Conservation (phyloP, 2,329 filamentous ascomycete species). For the Amesomyces nigricolor region DNA sequence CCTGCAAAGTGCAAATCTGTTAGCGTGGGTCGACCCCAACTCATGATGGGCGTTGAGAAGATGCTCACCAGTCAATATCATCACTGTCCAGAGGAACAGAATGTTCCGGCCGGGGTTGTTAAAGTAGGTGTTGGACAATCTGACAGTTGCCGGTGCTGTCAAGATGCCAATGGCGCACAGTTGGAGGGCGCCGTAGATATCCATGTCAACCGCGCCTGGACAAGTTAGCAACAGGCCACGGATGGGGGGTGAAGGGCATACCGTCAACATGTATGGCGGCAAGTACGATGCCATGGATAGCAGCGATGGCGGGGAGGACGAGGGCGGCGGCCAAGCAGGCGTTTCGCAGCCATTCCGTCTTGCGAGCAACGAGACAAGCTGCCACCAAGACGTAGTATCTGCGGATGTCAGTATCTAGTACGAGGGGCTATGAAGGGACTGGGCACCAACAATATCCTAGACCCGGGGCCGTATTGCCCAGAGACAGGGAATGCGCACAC, state of each 20-base stretch:
- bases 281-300: conserved; percentile 58
- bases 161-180: conserved; percentile 61
- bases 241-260: conserved; percentile 31
- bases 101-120: conserved; percentile 57
- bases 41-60: not conserved
- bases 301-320: conserved; percentile 58
- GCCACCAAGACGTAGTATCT: conserved; percentile 61
- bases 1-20: conserved; percentile 33
- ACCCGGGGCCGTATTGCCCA: conserved; percentile 52
- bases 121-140: conserved; percentile 59
- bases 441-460: conserved; percentile 43
- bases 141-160: conserved; percentile 57
- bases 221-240: not conserved
- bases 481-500: conserved; percentile 54
- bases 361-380: conserved; percentile 58
- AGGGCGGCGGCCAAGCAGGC: conserved; percentile 59
- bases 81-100: conserved; percentile 60
- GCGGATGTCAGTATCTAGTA: conserved; percentile 3
- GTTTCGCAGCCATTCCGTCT: conserved; percentile 55
- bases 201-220: conserved; percentile 50
- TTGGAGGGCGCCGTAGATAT: conserved; percentile 63
- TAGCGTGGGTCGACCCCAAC: not conserved
- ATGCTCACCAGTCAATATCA: conserved; percentile 53
- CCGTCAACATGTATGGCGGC: conserved; percentile 53
- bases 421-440: not conserved